Evolutionary conservation across 1,284 basidiomycete species (phyloP), one percentile per base, ranked within the genome.

Genomic region (Sanghuangporus weigelae): DNA sequence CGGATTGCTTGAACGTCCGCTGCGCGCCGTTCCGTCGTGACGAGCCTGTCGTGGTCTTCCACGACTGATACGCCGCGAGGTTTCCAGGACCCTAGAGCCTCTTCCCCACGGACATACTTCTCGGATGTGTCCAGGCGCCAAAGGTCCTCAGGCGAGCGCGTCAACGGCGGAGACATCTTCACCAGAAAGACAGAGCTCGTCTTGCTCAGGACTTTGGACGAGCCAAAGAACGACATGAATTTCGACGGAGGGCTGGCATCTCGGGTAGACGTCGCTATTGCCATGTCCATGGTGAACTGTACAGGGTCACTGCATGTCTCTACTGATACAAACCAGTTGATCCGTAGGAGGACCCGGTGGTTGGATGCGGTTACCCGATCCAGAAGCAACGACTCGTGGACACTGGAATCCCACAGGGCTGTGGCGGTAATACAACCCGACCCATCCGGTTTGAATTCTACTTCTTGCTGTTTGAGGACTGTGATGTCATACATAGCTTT

Each of bases 91-190:
- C 84, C 86, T 31, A 98, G 79, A 2, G 83, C 76, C 71, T 98
- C 95, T 72, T 98, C 95, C 2, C 96, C 95, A 26, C 89, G 83
- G 0, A 99, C 94, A 73, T 96, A 96, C 74, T 94, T 96, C 73
- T 92, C 90, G 16, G 91, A 88, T 1, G 96, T 98, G 76, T 98
- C 95, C 59, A 98, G 79, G 57, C 95, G 81, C 96, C 96, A 98
- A 11, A 98, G 81, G 66, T 98, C 96, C 72, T 86, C 85, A 1
- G 93, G 85, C 1, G 90, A 94, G 49, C 93, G 88, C 7, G 93
- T 96, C 67, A 94, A 76, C 3, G 93, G 92, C 11, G 96, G 95
- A 2, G 86, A 86, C 31, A 98, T 79, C 55, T 85, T 84, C 44
- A 98, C 83, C 36, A 79, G 84, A 77, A 96, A 98, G 46, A 96